Evolutionary conservation across 1,284 basidiomycete species (phyloP), one percentile per base, ranked within the genome.

Genomic region (Leccinum fallax): DNA sequence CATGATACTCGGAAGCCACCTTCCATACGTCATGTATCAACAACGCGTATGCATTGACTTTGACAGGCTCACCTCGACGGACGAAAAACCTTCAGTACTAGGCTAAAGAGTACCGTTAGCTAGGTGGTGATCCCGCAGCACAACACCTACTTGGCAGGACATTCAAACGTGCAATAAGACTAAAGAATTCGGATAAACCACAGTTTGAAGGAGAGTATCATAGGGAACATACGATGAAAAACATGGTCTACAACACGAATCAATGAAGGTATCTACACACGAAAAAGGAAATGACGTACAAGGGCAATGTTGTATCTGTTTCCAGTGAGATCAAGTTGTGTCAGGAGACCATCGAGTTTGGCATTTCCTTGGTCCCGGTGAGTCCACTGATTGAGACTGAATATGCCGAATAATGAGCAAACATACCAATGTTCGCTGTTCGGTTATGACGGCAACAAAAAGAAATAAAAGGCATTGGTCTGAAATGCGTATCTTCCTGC

Each of bases 221-320:
- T 10, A n/a, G 53, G 4, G 38, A 26, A n/a, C 84, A 57, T 69
- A 89, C 88, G 52, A 90, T 82, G 71, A 88, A 89, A 70, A 83
- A 90, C 83, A 87, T 85, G 0, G 87, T 89, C 87, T 90, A 28
- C 13, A 30, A 34, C 3, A 26, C 6, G 21, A 9, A 32, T 69
- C 3, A 63, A 49, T 6, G 15, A 6, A 26, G 4, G 2, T 32
- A 32, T 51, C 24, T 16, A 15, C 3, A 53, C 5, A 24, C 16
- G 16, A 19, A 58, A 16, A 24, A 28, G n/a, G 30, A 21, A 43
- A 15, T n/a, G n/a, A 67, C 75, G 11, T 38, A 89, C 88, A 65
- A 90, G 72, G 0, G 87, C 86, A 38, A 89, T 84, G 66, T 89
- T 90, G 65, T 85, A 90, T 67, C 80, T 77, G 67, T 87, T 81